Percentiles rank a stretch among this genome's conserved stretches.
Evolutionary conservation across 1,139 yeast species (phyloP).

Genomic region (Blastobotrys malaysiensis): DNA sequence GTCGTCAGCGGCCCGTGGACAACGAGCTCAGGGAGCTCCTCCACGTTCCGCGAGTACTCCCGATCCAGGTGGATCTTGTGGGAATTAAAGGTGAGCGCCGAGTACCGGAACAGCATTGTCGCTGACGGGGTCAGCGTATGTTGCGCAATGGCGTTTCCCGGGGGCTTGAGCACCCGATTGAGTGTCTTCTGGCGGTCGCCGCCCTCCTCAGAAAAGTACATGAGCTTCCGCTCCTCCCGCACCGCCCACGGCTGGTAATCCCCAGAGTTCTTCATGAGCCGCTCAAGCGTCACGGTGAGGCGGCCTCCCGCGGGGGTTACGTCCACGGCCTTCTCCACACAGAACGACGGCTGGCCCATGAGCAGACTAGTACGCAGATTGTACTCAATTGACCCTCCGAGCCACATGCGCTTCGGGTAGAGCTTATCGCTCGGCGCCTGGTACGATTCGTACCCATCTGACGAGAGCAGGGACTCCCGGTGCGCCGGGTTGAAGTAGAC

Average conservation of each 20-base stretch:
- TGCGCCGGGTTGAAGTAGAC: slow-evolving; percentile 57
- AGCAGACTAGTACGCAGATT: slow-evolving; percentile 31
- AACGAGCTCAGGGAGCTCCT: slow-evolving; percentile 55
- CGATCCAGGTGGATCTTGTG: slow-evolving; percentile 77
- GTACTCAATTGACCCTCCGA: slow-evolving; percentile 56
- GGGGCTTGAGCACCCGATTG: slow-evolving; percentile 14
- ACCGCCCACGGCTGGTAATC: slow-evolving; percentile 24
- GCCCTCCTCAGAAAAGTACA: slow-evolving; percentile 26
- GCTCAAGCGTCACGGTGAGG: slow-evolving; percentile 29
- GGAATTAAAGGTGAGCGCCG: slow-evolving; percentile 71
- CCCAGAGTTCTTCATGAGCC: slow-evolving; percentile 22
- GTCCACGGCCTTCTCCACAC: slow-evolving; percentile 24
- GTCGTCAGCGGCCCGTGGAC: slow-evolving; percentile 82
- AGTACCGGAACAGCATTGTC: slow-evolving; percentile 49
- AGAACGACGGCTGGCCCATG: slow-evolving; percentile 32
- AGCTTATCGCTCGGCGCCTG: slow-evolving; percentile 55
- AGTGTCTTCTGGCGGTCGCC: slow-evolving; percentile 14
- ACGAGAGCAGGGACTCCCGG: slow-evolving; percentile 45
- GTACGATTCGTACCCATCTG: slow-evolving; percentile 78
- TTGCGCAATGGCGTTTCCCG: slow-evolving; percentile 11
- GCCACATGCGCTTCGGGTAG: slow-evolving; percentile 74
- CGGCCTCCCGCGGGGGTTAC: slow-evolving; percentile 18
- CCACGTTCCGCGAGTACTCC: slow-evolving; percentile 46
- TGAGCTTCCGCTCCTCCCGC: slow-evolving; percentile 29
- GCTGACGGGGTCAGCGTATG: slow-evolving; percentile 29